phyloP scores from a whole-genome alignment of 441 rosid genomes.

The Melastoma candidum region DNA sequence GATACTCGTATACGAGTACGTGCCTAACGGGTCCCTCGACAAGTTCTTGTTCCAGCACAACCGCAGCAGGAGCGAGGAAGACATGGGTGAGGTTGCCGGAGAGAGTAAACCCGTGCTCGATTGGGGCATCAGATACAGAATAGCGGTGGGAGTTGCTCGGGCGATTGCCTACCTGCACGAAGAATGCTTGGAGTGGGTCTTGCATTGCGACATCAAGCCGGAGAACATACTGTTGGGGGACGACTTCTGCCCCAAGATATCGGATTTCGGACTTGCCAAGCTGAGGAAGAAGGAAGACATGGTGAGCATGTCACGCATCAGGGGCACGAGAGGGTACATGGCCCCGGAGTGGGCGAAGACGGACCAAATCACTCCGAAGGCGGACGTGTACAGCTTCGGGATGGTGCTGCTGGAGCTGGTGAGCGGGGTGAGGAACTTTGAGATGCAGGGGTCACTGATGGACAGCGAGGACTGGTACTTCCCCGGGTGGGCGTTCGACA shows the following conservation, averaged over 20 bases:
- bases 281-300: slow-evolving; percentile 50
- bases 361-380: slow-evolving; percentile 55
- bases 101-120: slow-evolving; percentile 34
- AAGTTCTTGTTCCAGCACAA: slow-evolving; percentile 35
- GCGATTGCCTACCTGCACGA: slow-evolving; percentile 64
- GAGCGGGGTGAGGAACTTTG: slow-evolving; percentile 45
- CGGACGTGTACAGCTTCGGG: slow-evolving; percentile 62
- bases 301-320: slow-evolving; percentile 57
- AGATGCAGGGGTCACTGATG: slow-evolving; percentile 30
- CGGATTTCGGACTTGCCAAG: slow-evolving; percentile 65
- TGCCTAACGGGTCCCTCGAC: slow-evolving; percentile 56
- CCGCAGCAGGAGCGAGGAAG: slow-evolving; percentile 11
- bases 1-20: slow-evolving; percentile 51
- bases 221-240: slow-evolving; percentile 65
- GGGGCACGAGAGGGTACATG: slow-evolving; percentile 76
- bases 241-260: slow-evolving; percentile 65
- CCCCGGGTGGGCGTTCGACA: slow-evolving; percentile 62
- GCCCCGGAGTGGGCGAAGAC: slow-evolving; percentile 59
- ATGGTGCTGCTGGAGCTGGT: slow-evolving; percentile 59
- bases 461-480: slow-evolving; percentile 60
- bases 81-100: slow-evolving; percentile 10
- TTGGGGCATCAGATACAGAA: slow-evolving; percentile 51
- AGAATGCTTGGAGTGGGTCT: slow-evolving; percentile 67
- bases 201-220: slow-evolving; percentile 65
- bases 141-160: slow-evolving; percentile 57